Conservation (phyloP, 768 basidiomycete genomes). For the Lactarius psammicola region DNA sequence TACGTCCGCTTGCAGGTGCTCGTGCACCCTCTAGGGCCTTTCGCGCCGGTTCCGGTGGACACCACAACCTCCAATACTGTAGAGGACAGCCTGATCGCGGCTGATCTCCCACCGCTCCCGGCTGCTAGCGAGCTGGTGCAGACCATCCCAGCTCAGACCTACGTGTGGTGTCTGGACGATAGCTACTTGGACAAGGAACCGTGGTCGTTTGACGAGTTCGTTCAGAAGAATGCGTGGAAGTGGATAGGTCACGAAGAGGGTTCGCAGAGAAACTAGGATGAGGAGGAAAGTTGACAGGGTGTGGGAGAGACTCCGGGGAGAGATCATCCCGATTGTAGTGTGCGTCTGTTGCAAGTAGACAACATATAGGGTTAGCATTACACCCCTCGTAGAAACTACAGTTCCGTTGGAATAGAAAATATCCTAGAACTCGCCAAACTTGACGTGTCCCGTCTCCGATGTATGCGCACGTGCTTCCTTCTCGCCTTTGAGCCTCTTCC, state of each 20-base stretch:
- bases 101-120: constrained; percentile 45
- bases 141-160: constrained; percentile 59
- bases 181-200: constrained; percentile 51
- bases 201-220: constrained; percentile 82
- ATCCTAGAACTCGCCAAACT: no score
- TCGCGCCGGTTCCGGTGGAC: constrained; percentile 35
- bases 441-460: no score
- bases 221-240: constrained; percentile 69
- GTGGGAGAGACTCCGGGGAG: constrained; percentile 29
- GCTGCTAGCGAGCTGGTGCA: constrained; percentile 36
- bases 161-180: constrained; percentile 57
- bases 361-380: no score
- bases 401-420: background rate
- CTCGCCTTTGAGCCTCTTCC: constrained; percentile 64
- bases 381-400: background rate
- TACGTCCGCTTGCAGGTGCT: constrained; percentile 57
- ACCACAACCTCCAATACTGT: constrained; percentile 10
- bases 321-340: background rate
- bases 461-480: no score
- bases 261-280: constrained; percentile 40
- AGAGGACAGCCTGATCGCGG: constrained; percentile 39
- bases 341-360: background rate
- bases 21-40: constrained; percentile 54
- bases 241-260: constrained; percentile 55
- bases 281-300: constrained; percentile 53